A percentile compares a stretch with the other conserved stretches of the same genome.
Evolutionary conservation across 495 filamentous ascomycete genomes (phyloP).

Genomic region (Hyphodiscus hymeniophilus): DNA sequence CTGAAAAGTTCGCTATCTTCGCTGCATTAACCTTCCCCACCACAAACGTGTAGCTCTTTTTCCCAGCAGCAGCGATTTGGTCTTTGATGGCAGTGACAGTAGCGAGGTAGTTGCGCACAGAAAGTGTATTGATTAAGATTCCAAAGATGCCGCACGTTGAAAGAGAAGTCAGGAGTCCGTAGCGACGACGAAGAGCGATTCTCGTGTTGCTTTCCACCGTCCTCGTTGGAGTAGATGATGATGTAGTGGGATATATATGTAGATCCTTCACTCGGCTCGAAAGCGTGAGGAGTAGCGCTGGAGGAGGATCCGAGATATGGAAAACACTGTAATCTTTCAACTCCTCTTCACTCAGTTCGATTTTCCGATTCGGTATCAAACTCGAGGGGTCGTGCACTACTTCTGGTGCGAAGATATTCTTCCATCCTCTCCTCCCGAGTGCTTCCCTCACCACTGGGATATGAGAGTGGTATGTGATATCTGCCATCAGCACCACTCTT

Average conservation of each 20-base stretch:
- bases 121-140: slow-evolving; percentile 90
- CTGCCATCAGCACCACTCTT: slow-evolving; percentile 77
- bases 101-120: slow-evolving; percentile 79
- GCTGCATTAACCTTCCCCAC: slow-evolving; percentile 94
- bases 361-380: slow-evolving; percentile 73
- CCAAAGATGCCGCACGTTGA: slow-evolving; percentile 78
- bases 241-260: slow-evolving; percentile 65
- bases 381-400: slow-evolving; percentile 74
- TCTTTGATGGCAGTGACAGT: slow-evolving; percentile 64
- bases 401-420: slow-evolving; percentile 55
- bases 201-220: slow-evolving; percentile 25
- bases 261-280: slow-evolving; percentile 71
- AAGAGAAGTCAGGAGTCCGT: slow-evolving; percentile 75
- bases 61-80: slow-evolving; percentile 66
- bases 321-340: slow-evolving; percentile 72
- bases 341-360: slow-evolving; percentile 30
- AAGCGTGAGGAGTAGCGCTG: slow-evolving; percentile 77
- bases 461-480: slow-evolving; percentile 76
- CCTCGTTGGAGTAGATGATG: slow-evolving; percentile 28
- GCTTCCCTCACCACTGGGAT: slow-evolving; percentile 41
- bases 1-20: slow-evolving; percentile 92
- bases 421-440: slow-evolving; percentile 57
- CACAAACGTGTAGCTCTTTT: slow-evolving; percentile 93
- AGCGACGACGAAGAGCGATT: slow-evolving; percentile 68
- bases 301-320: slow-evolving; percentile 81